phyloP scores from a whole-genome alignment of 2,329 filamentous ascomycete species.

The Spiromastix sp. region DNA sequence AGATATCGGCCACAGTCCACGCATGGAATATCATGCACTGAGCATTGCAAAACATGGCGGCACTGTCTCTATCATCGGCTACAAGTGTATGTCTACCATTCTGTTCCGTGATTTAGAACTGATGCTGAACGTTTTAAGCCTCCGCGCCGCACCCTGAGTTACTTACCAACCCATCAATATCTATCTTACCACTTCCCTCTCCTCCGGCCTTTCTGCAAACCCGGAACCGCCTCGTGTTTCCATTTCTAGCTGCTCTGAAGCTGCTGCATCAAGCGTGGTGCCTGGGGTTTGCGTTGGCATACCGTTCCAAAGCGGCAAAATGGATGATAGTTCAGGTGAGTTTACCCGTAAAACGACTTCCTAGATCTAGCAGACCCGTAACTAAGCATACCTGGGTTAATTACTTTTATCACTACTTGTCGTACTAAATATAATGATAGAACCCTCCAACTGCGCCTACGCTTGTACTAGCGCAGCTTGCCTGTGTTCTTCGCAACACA shows the following conservation, averaged over 20 bases:
- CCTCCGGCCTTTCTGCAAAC: conserved; percentile 58
- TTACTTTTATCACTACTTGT: no score
- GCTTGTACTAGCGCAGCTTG: conserved; percentile 61
- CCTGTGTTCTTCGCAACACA: conserved; percentile 68
- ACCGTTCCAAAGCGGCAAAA: conserved; percentile 59
- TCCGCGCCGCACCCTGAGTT: conserved; percentile 74
- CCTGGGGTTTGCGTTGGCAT: conserved; percentile 62
- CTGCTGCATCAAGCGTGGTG: conserved; percentile 70
- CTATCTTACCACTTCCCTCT: conserved; percentile 57
- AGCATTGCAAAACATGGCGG: conserved; percentile 78
- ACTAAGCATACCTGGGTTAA: no score
- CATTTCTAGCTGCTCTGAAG: conserved; percentile 70
- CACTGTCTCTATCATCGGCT: conserved; percentile 76
- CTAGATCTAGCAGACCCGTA: no score
- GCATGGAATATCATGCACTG: conserved; percentile 97
- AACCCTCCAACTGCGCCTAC: conserved; percentile 95
- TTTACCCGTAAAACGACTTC: no score
- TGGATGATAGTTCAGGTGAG: conserved; percentile 76
- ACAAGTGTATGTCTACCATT: conserved; percentile 50
- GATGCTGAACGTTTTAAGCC: no score
- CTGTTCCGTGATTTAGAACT: background rate
- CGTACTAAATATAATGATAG: no score
- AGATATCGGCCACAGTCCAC: conserved; percentile 88
- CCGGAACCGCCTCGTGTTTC: conserved; percentile 62
- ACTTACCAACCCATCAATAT: conserved; percentile 55